A percentile compares a stretch with the other conserved stretches of the same genome.
phyloP scores from a whole-genome alignment of 495 filamentous ascomycete species.

The Daldinia loculata region DNA sequence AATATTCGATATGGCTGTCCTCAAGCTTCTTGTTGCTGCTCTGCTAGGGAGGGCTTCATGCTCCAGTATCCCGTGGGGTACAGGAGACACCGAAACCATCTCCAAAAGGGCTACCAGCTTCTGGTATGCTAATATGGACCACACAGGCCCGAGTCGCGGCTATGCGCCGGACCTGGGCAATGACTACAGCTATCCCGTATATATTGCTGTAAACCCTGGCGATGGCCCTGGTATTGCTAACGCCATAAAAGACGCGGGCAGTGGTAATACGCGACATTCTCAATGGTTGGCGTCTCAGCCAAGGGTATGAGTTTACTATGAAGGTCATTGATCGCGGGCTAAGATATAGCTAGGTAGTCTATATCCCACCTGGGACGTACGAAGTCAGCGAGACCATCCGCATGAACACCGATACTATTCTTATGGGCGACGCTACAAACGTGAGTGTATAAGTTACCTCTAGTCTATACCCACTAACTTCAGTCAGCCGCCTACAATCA shows the following conservation, averaged over 20 bases:
- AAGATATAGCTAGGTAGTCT: conserved; percentile 58
- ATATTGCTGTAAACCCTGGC: conserved; percentile 45
- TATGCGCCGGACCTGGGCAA: conserved; percentile 51
- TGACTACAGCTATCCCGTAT: conserved; percentile 48
- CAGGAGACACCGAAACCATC: conserved; percentile 5
- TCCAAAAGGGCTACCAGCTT: conserved; percentile 41
- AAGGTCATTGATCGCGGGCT: not conserved
- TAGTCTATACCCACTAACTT: not conserved
- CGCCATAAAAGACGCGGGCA: conserved; percentile 45
- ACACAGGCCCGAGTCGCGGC: conserved; percentile 43
- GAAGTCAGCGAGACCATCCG: conserved; percentile 63
- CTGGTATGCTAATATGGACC: conserved; percentile 52
- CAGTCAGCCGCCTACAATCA: conserved; percentile 61
- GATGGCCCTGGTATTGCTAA: conserved; percentile 51
- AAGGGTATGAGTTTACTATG: conserved; percentile 37
- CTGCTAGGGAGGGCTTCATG: conserved; percentile 18
- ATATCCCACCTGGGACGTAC: conserved; percentile 72
- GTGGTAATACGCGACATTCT: conserved; percentile 43
- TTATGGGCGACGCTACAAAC: conserved; percentile 73
- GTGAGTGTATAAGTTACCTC: conserved; percentile 44
- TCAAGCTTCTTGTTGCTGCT: conserved; percentile 24
- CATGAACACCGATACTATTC: conserved; percentile 65
- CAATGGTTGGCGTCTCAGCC: conserved; percentile 56
- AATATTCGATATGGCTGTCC: conserved; percentile 16
- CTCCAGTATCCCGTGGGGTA: conserved; percentile 9